A percentile compares a stretch with the other conserved stretches of the same genome.
These are phyloP conservation scores for Sphaerosporella brunnea DNA, from an alignment of 495 filamentous ascomycete species.

Conservation along the genomic window DNA sequence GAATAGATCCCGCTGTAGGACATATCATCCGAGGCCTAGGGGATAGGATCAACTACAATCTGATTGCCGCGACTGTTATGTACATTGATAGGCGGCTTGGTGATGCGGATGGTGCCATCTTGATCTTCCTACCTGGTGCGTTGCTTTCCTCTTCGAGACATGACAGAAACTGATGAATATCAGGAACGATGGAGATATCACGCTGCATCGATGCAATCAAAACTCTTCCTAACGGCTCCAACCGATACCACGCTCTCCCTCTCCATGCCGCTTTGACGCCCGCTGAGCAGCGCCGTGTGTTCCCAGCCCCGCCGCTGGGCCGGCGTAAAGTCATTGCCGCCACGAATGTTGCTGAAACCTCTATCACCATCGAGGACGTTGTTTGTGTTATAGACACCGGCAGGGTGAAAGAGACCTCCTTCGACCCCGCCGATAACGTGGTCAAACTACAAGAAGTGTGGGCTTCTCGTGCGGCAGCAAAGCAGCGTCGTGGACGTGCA, in stretches of 20 bases:
- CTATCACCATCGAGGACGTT: constrained; percentile 93
- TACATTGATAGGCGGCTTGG: constrained; percentile 61
- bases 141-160: constrained; percentile 9
- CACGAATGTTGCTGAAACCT: constrained; percentile 95
- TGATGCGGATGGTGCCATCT: constrained; percentile 57
- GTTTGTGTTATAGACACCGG: constrained; percentile 94
- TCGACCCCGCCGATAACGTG: constrained; percentile 83
- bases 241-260: constrained; percentile 52
- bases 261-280: constrained; percentile 84
- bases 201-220: constrained; percentile 55
- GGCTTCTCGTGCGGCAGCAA: constrained; percentile 87
- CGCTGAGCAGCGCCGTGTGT: constrained; percentile 71
- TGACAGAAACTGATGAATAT: not conserved
- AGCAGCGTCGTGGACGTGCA: constrained; percentile 87
- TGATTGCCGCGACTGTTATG: constrained; percentile 60
- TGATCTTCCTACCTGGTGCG: constrained; percentile 78
- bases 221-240: constrained; percentile 36
- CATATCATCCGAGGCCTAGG: constrained; percentile 56
- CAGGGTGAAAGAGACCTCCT: constrained; percentile 88
- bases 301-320: constrained; percentile 53
- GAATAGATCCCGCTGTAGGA: constrained; percentile 35
- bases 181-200: constrained; percentile 63
- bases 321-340: constrained; percentile 83
- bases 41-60: constrained; percentile 79
- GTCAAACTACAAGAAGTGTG: constrained; percentile 85